Percentiles rank a stretch among this genome's conserved stretches.
These are phyloP conservation scores for Pichia sp. DNA, from an alignment of 1,139 yeast genomes.

Conservation along the genomic window DNA sequence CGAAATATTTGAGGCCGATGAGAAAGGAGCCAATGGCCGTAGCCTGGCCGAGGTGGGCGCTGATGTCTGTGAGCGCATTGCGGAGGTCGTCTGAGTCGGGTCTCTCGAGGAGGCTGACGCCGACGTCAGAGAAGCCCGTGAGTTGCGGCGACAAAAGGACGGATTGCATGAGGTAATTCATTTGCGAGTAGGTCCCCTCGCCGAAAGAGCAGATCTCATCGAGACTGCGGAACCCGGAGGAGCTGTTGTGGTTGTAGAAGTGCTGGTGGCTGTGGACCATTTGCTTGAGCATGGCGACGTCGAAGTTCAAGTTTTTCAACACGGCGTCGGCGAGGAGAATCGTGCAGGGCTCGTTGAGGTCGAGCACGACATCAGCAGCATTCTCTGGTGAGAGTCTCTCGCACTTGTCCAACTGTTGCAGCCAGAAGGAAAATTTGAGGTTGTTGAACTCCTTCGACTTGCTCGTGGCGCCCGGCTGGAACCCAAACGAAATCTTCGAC, in stretches of 20 bases:
- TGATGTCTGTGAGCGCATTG: constrained; percentile 50
- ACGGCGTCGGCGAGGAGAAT: constrained; percentile 51
- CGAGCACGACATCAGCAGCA: constrained; percentile 35
- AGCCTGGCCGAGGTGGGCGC: constrained; percentile 84
- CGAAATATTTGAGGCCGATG: constrained; percentile 59
- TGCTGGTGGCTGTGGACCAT: constrained; percentile 59
- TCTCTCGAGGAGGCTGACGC: constrained; percentile 46
- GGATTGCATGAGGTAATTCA: constrained; percentile 66
- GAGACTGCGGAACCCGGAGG: constrained; percentile 46
- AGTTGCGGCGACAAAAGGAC: constrained; percentile 54
- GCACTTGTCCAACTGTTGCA: constrained; percentile 45
- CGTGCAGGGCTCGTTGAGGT: constrained; percentile 55
- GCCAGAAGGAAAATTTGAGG: constrained; percentile 61
- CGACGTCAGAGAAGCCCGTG: constrained; percentile 46
- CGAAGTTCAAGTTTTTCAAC: constrained; percentile 48
- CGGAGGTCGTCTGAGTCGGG: constrained; percentile 39
- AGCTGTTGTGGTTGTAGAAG: constrained; percentile 43
- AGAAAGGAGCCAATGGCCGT: constrained; percentile 67
- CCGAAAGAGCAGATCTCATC: constrained; percentile 73
- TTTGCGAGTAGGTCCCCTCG: constrained; percentile 74
- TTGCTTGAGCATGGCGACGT: constrained; percentile 53
- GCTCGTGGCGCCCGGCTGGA: constrained; percentile 21
- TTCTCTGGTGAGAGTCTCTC: constrained; percentile 36
- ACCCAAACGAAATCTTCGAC: constrained; percentile 50
- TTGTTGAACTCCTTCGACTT: constrained; percentile 40